Evolutionary conservation across 192 early-diverging fungal genomes (phyloP).

Genomic region (Dissophora globulifera): DNA sequence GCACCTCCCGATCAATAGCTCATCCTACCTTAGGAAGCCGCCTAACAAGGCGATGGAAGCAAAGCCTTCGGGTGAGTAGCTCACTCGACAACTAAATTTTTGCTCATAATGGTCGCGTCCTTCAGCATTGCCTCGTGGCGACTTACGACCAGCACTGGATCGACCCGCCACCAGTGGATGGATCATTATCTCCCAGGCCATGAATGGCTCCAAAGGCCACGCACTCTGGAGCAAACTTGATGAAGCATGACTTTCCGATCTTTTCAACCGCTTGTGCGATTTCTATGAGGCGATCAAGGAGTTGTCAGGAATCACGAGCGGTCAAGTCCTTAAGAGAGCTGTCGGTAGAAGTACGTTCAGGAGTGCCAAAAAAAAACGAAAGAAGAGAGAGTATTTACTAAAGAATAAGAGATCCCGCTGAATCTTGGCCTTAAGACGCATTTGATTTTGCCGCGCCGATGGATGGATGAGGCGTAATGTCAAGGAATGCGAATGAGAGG

Average conservation of each 20-base stretch:
- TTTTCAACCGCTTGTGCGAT: slow-evolving; percentile 75
- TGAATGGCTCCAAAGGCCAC: slow-evolving; percentile 64
- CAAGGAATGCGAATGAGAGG: neutral
- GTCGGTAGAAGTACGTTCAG: no score
- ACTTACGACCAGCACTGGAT: slow-evolving; percentile 80
- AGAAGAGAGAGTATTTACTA: slow-evolving; percentile 38
- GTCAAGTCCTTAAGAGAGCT: no score
- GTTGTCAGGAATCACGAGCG: no score
- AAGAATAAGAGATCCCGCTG: slow-evolving; percentile 42
- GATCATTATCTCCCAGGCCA: slow-evolving; percentile 66
- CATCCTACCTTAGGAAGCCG: slow-evolving; percentile 19
- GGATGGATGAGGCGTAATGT: neutral
- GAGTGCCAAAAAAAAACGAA: no score
- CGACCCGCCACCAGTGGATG: slow-evolving; percentile 57
- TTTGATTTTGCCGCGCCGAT: no score
- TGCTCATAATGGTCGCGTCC: no score
- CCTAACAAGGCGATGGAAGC: neutral
- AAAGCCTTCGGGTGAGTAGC: no score
- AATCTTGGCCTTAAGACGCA: slow-evolving; percentile 44
- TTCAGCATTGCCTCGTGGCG: no score
- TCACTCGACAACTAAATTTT: no score
- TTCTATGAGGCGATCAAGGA: no score
- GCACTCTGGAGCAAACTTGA: slow-evolving; percentile 71
- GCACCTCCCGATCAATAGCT: no score
- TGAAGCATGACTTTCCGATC: slow-evolving; percentile 71